These are phyloP conservation scores for Cephaloascus fragrans DNA, from an alignment of 805 yeast genomes.

Conservation along the genomic window DNA sequence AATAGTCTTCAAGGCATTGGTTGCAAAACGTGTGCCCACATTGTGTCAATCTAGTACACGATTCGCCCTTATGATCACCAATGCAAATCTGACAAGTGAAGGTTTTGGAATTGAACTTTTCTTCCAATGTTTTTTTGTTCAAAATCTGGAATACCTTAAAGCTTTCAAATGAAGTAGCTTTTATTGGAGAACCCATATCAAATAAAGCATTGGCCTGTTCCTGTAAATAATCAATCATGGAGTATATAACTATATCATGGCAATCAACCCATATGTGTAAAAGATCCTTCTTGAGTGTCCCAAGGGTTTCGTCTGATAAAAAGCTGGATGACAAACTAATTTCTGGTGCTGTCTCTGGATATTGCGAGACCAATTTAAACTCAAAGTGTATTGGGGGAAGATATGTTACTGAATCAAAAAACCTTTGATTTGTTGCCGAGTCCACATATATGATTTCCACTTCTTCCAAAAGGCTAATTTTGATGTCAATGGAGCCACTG, in stretches of 20 bases:
- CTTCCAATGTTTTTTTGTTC: constrained; percentile 4
- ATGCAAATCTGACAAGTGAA: constrained; percentile 52
- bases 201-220: constrained; percentile 7
- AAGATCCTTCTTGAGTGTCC: constrained; percentile 9
- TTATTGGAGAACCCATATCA: constrained; percentile 1
- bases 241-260: constrained; percentile 29
- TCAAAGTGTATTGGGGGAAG: constrained; percentile 20
- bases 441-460: constrained; percentile 6
- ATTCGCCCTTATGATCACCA: constrained; percentile 32
- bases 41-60: constrained; percentile 23
- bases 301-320: constrained; percentile 12
- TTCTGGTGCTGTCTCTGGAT: constrained; percentile 22
- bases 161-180: constrained; percentile 3
- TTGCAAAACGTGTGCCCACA: constrained; percentile 45
- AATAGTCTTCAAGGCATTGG: constrained; percentile 33
- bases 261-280: constrained; percentile 20
- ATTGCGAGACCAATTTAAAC: constrained; percentile 19
- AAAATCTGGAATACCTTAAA: background rate
- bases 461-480: constrained; percentile 11
- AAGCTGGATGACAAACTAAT: constrained; percentile 18
- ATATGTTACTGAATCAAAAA: constrained; percentile 7
- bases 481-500: constrained; percentile 17
- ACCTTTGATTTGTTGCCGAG: constrained; percentile 1
- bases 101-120: constrained; percentile 22
- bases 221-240: constrained; percentile 30